Evolutionary conservation across 2,329 filamentous ascomycete species (phyloP), one percentile per base, ranked within the genome.

Genomic region (Venturia nashicola): DNA sequence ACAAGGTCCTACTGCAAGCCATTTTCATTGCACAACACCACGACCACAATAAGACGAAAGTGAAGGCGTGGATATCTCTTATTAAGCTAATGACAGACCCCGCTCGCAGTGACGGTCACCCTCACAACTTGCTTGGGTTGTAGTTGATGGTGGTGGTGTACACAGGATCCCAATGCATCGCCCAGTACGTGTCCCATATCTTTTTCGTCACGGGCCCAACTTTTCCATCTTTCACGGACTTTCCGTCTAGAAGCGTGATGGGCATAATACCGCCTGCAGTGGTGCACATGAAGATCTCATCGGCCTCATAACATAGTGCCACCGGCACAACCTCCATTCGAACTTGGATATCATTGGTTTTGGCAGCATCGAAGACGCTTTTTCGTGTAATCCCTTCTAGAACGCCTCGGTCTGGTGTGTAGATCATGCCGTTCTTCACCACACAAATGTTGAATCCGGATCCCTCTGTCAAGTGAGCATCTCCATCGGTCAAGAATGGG

Each of bases 201-300:
- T 68, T 72, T 69, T 71, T 75, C 0, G 80, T 81, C 14, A 82
- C 69, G 1, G 76, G 72, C 0, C 80, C 79, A 34, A 81, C 64
- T 67, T 76, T 73, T 0, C 79, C 79, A 63, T 71, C 72, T 2
- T 72, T 73, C 0, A 82, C 70, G 0, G 73, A 71, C 61, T 73
- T 67, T 0, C 75, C 79, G 67, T 82, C 80, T 2, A 82, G 69
- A 0, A 62, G 65, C 0, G 78, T 80, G 34, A 82, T 80, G 0
- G 79, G 80, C 79, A 82, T 82, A 20, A 82, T 75, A 0, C 80
- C 80, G 1, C 80, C 80, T 0, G 80, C 80, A 16, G 80, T 82
- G 0, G 80, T 82, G 65, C 75, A 80, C 79, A 81, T 81, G 39
- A 82, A 76, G 5, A 81, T 74, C 70, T 82, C 80, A 64, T 82